A percentile compares a stretch with the other conserved stretches of the same genome.
Evolutionary conservation across 768 basidiomycete species (phyloP).

Genomic region (Lactarius hatsudake): DNA sequence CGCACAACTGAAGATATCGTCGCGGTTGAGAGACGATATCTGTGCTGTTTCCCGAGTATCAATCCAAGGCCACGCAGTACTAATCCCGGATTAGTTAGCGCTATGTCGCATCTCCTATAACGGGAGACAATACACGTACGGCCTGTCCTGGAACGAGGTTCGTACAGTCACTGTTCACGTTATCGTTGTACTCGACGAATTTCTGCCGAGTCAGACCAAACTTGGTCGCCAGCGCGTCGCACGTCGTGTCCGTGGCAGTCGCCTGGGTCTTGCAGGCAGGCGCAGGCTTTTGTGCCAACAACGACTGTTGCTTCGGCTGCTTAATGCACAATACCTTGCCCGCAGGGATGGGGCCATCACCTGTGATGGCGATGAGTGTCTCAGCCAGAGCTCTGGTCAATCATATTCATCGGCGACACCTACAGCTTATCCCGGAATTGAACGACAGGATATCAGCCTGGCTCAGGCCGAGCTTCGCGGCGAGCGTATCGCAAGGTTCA

Average conservation of each 20-base stretch:
- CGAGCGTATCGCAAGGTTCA: slow-evolving; percentile 8
- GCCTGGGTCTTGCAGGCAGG: slow-evolving; percentile 15
- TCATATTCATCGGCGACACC: not conserved
- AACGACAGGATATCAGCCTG: not conserved
- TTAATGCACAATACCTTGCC: not conserved
- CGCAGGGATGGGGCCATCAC: not conserved
- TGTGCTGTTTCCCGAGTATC: not conserved
- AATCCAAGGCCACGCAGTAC: slow-evolving; percentile 15
- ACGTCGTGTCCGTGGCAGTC: slow-evolving; percentile 11
- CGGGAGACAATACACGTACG: slow-evolving; percentile 4
- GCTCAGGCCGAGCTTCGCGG: not conserved
- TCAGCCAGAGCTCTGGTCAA: not conserved
- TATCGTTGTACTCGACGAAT: slow-evolving; percentile 16
- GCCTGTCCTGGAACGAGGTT: slow-evolving; percentile 7
- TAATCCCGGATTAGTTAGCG: not conserved
- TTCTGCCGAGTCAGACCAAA: not conserved
- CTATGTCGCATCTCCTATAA: no score
- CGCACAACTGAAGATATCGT: not conserved
- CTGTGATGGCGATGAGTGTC: not conserved
- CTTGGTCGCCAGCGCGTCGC: not conserved
- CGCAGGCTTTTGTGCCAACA: not conserved
- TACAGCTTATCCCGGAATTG: slow-evolving; percentile 14
- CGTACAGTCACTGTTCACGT: slow-evolving; percentile 10
- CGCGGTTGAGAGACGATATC: not conserved
- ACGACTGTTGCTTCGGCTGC: no score